Evolutionary conservation across 139 green algal species (phyloP), one percentile per base, ranked within the genome.

Genomic region (Gonium pectorale): DNA sequence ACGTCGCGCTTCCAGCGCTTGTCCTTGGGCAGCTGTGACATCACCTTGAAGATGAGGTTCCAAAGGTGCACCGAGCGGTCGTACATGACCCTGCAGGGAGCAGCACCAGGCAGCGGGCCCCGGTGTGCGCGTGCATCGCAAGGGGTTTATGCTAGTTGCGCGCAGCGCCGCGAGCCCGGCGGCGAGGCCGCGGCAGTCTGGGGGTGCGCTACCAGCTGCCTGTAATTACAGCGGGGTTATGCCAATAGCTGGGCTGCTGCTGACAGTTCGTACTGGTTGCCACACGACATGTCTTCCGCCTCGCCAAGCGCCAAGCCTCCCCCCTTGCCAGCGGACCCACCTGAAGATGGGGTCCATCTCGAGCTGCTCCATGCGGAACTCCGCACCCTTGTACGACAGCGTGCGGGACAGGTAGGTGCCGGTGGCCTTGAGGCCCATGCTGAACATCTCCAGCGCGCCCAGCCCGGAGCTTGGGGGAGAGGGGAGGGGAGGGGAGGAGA

Each of bases 381-480:
- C 94, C 15, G 94, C 94, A 4, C 92, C 91, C 33, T 85, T 74
- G 88, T 96, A 97, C 64, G 64, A 89, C 67, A 98, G 90, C 0
- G 95, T 94, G 72, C 95, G 93, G n/a, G 89, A 91, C 52, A 98
- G 56, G 87, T 98, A 97, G 74, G 90, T 89, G 41, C 95, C 95
- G 29, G 80, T 90, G 7, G 91, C 89, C 86, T 97, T 97, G 1
- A 97, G 77, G 15, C 92, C 92, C 87, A 94, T 93, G 56, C 56
- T 84, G 68, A 94, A 94, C 56, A 96, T 87, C 90, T 96, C 93
- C 79, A 95, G 67, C 22, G 90, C 90, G 49, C 92, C 94, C 63
- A 97, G 87, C 5, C 91, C 91, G 29, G 89, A 83, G 79, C 88
- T 94, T 87, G 35, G 64, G 35, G 64, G 35, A 71, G 35, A n/a